These are phyloP conservation scores for Leersia perrieri DNA, from an alignment of 176 grass and related monocot genomes.

Conservation along the genomic window DNA sequence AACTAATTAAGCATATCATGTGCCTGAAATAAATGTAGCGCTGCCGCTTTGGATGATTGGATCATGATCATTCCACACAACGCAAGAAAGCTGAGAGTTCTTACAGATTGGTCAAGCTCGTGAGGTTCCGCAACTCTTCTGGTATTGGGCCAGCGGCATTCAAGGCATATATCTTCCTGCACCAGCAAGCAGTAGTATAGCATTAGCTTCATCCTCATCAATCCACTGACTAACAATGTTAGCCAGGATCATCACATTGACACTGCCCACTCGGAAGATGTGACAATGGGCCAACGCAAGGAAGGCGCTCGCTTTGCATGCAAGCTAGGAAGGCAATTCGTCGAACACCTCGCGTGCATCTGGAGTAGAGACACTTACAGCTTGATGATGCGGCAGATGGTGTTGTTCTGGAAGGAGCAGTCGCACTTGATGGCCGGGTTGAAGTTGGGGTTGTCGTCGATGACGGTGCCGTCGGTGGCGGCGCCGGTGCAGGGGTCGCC, in stretches of 20 bases:
- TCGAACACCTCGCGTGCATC: neutral
- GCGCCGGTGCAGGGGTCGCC: conserved; percentile 81
- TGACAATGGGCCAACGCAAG: neutral
- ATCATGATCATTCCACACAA: neutral
- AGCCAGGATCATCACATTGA: neutral
- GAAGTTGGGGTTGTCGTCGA: conserved; percentile 23
- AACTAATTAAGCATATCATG: neutral
- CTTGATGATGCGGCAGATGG: conserved; percentile 65
- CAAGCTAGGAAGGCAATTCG: neutral
- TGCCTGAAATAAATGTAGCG: neutral
- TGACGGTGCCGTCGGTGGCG: conserved; percentile 45
- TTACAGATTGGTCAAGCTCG: conserved; percentile 61
- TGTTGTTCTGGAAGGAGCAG: conserved; percentile 45
- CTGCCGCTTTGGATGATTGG: too few species aligned
- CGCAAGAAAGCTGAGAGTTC: neutral
- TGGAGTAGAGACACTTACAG: conserved; percentile 32
- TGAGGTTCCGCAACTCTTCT: conserved; percentile 58
- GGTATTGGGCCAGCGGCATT: conserved; percentile 53
- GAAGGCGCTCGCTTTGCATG: neutral
- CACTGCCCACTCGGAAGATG: too few species aligned
- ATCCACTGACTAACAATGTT: neutral
- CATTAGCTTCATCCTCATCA: neutral
- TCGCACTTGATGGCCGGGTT: conserved; percentile 69
- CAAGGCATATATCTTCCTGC: conserved; percentile 52
- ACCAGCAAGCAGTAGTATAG: neutral